Evolutionary conservation across 1,284 basidiomycete genomes (phyloP).

Genomic region (Leccinum griseonigrum): DNA sequence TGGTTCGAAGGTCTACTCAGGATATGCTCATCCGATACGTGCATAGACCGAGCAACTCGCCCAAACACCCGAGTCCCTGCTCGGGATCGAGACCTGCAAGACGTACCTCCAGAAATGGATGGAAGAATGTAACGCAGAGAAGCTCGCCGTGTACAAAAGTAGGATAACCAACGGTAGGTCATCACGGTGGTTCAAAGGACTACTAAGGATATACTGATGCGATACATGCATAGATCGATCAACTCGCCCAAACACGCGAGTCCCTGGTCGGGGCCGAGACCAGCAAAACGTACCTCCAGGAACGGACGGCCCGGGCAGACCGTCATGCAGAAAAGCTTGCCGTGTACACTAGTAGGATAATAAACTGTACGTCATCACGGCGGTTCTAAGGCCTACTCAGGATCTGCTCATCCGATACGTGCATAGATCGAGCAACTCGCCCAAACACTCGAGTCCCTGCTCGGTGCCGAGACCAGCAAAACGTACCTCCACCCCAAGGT

Average conservation of each 20-base stretch:
- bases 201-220: constrained; percentile 10
- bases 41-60: constrained; percentile 62
- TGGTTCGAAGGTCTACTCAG: background rate
- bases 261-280: constrained; percentile 74
- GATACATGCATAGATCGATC: constrained; percentile 48
- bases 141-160: constrained; percentile 84
- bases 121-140: constrained; percentile 61
- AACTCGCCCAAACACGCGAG: constrained; percentile 72
- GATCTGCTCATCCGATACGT: too few species aligned
- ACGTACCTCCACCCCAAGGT: too few species aligned
- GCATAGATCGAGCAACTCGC: too few species aligned
- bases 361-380: too few species aligned
- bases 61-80: constrained; percentile 69
- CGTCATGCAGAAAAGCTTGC: constrained; percentile 80
- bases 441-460: too few species aligned
- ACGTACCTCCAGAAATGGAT: constrained; percentile 75
- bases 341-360: constrained; percentile 54
- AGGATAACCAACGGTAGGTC: constrained; percentile 50
- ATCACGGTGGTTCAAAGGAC: background rate
- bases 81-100: constrained; percentile 77
- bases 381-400: too few species aligned
- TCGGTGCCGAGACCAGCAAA: too few species aligned
- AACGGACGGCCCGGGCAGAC: constrained; percentile 72
- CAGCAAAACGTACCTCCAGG: constrained; percentile 77
- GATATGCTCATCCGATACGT: constrained; percentile 12